Evolutionary conservation across 352 stramenopile genomes (phyloP).

Genomic region (Phytophthora meadii): DNA sequence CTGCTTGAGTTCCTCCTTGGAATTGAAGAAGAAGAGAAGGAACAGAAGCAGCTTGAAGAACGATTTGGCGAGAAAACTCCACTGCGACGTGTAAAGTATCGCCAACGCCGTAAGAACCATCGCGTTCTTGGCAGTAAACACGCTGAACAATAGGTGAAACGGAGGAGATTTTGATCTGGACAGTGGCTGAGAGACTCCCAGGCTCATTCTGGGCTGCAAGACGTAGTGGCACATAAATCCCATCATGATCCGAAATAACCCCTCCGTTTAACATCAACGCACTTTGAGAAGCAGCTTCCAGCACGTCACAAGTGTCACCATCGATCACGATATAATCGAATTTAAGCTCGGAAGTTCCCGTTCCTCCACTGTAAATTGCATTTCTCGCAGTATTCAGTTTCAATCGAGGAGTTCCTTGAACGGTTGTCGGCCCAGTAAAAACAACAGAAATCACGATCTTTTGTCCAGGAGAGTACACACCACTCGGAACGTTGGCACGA

Average conservation of each 20-base stretch:
- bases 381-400: constrained; percentile 49
- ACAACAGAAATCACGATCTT: constrained; percentile 53
- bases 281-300: constrained; percentile 58
- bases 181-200: constrained; percentile 55
- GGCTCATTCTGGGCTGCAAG: constrained; percentile 37
- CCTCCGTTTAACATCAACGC: constrained; percentile 62
- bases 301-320: constrained; percentile 48
- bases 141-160: constrained; percentile 41
- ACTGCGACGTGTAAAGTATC: constrained; percentile 59
- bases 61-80: constrained; percentile 52
- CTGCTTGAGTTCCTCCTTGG: constrained; percentile 22
- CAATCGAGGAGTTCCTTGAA: constrained; percentile 60
- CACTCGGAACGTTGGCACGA: constrained; percentile 43
- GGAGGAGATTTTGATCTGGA: constrained; percentile 56
- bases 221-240: constrained; percentile 55
- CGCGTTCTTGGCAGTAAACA: constrained; percentile 43
- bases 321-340: constrained; percentile 66
- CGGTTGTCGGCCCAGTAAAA: constrained; percentile 54
- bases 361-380: constrained; percentile 63
- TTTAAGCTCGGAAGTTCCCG: constrained; percentile 42
- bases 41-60: constrained; percentile 14
- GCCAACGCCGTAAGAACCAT: constrained; percentile 52
- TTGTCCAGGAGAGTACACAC: constrained; percentile 69
- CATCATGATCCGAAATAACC: constrained; percentile 52
- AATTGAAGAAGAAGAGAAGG: constrained; percentile 54